Conservation (phyloP, 192 early-diverging fungal species). For the Podila verticillata region DNA sequence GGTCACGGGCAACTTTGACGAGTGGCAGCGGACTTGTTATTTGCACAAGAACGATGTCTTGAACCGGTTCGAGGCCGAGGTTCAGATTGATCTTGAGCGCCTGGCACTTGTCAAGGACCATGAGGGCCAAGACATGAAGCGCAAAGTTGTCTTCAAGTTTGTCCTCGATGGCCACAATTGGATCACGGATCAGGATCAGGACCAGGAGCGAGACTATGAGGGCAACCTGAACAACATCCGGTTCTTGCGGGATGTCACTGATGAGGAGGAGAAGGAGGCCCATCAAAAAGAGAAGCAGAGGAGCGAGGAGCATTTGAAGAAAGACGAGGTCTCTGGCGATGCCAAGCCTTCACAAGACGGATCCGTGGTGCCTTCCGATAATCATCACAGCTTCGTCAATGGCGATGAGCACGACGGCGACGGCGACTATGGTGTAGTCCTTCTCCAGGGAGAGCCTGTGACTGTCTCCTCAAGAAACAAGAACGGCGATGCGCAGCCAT, state of each 20-base stretch:
- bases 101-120: not conserved
- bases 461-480: not conserved
- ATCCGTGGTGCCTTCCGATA: not conserved
- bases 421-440: conserved; percentile 11
- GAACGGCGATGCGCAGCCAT: not conserved
- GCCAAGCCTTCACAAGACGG: not conserved
- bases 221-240: conserved; percentile 23
- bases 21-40: conserved; percentile 9
- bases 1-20: conserved; percentile 22
- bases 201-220: conserved; percentile 13
- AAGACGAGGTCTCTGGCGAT: not conserved
- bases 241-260: conserved; percentile 11
- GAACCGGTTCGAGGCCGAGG: conserved; percentile 8
- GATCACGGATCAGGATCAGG: conserved; percentile 15
- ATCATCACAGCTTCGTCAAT: not conserved
- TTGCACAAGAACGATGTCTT: conserved; percentile 7
- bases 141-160: conserved; percentile 26
- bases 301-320: not conserved
- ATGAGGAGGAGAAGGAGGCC: not conserved
- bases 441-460: conserved; percentile 4
- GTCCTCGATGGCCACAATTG: conserved; percentile 22
- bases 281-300: not conserved
- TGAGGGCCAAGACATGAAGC: not conserved
- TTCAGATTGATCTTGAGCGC: conserved; percentile 13
- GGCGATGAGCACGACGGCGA: conserved; percentile 12